Evolutionary conservation across 2,329 filamentous ascomycete species (phyloP), one percentile per base, ranked within the genome.

Genomic region (Fusarium praegraminearum): DNA sequence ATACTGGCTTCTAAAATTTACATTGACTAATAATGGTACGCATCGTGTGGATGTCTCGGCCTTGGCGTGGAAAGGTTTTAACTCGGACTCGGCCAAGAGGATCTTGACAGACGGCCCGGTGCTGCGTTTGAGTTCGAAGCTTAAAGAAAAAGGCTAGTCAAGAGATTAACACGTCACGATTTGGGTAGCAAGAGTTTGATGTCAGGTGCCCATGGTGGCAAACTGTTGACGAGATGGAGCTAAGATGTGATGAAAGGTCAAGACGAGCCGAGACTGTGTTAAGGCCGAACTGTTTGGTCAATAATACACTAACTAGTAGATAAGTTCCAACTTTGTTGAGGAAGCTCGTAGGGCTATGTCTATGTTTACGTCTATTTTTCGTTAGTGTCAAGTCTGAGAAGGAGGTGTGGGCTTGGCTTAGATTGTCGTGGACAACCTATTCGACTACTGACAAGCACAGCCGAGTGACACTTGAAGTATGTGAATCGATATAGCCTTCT

Each of bases 191-290:
- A 50, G 26, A 24, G 38, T 50, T 57, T 32, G 32, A 41, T 53
- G 38, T 64, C 46, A 35, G 62, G 67, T 46, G 51, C 35, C 62
- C 53, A 53, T 38, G 45, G 67, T 71, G 67, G 67, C 63, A 53
- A 68, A 70, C 35, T 57, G 66, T 16, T 59, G 53, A 53, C 40
- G 67, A 50, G 28, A 41, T 28, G 44, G 47, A 33, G 46, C 47
- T 50, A 54, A 49, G 36, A 62, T 50, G 28, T 44, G 49, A 30
- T 41, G 49, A 57, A 36, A 33, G 36, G 28, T 33, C 55, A 32
- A 46, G 43, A 18, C 22, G 16, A 32, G 28, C 33, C 26, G 32
- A 67, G 50, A 32, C 43, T 36, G 32, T 61, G 36, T 44, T 40
- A n/a, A 50, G 43, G 36, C 41, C 46, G 35, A 43, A 32, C 24